Evolutionary conservation across 805 yeast genomes (phyloP).

Genomic region (Soucietia sequanensis): DNA sequence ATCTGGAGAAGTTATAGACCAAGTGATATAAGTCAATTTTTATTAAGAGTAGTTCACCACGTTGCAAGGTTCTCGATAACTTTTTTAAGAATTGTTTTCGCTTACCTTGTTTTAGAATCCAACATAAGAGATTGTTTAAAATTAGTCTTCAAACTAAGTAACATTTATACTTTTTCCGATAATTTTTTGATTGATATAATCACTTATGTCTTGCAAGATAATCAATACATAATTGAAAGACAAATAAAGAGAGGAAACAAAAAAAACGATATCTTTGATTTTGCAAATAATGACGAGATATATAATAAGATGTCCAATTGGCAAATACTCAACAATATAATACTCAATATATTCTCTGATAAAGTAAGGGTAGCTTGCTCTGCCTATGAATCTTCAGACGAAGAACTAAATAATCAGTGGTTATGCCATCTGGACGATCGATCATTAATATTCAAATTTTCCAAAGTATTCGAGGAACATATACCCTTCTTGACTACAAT

Average conservation of each 20-base stretch:
- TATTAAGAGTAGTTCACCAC: conserved; percentile 2
- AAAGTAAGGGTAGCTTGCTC: conserved; percentile 5
- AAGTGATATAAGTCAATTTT: conserved; percentile 2
- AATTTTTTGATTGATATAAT: conserved; percentile 25
- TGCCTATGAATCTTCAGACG: no score
- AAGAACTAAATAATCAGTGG: no score
- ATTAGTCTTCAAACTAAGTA: conserved; percentile 20
- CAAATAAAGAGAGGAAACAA: conserved; percentile 8
- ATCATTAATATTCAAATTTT: conserved; percentile 17
- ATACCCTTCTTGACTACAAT: background rate
- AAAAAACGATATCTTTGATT: conserved; percentile 9
- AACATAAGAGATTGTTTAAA: background rate
- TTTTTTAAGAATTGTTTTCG: background rate
- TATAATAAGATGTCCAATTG: background rate
- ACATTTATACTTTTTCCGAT: conserved; percentile 27
- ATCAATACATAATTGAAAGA: conserved; percentile 12
- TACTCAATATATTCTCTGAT: conserved; percentile 1
- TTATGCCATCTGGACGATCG: no score
- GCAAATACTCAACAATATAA: background rate
- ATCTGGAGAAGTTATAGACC: conserved; percentile 14
- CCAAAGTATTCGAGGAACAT: conserved; percentile 10
- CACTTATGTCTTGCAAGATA: conserved; percentile 24
- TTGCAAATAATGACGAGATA: background rate
- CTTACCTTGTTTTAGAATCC: background rate
- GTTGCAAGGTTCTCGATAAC: background rate